Conservation (phyloP, 495 filamentous ascomycete genomes). For the Symbiotaphrina buchneri region DNA sequence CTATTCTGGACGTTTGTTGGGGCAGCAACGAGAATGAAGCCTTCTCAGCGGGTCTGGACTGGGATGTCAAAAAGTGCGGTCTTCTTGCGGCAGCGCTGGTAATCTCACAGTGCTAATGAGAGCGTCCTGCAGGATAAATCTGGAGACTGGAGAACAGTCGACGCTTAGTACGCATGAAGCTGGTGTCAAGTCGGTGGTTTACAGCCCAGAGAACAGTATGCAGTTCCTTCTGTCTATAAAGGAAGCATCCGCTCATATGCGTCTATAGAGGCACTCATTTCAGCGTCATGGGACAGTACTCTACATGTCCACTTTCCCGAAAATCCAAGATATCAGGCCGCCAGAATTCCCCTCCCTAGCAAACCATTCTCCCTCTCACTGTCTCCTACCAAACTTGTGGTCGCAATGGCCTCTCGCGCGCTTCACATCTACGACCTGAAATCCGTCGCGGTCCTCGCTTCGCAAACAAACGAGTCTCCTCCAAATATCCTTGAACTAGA, state of each 20-base stretch:
- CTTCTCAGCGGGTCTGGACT: constrained; percentile 69
- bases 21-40: constrained; percentile 60
- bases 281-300: constrained; percentile 81
- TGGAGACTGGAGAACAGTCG: constrained; percentile 44
- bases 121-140: constrained; percentile 33
- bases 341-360: constrained; percentile 43
- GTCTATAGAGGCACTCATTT: constrained; percentile 33
- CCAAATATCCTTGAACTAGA: constrained; percentile 30
- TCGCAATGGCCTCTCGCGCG: constrained; percentile 83
- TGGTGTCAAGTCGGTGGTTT: constrained; percentile 65
- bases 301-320: constrained; percentile 48
- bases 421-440: constrained; percentile 84
- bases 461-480: constrained; percentile 19
- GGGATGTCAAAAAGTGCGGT: constrained; percentile 56
- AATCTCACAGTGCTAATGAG: not conserved
- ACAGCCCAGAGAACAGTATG: constrained; percentile 48
- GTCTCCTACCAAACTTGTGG: constrained; percentile 63
- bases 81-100: constrained; percentile 2
- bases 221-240: constrained; percentile 13
- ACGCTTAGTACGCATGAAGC: constrained; percentile 57
- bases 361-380: constrained; percentile 79
- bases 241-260: not conserved
- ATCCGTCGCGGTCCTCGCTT: constrained; percentile 27
- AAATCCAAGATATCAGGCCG: constrained; percentile 16
- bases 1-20: constrained; percentile 81